Percentiles rank a stretch among this genome's conserved stretches.
These are phyloP conservation scores for Pavlovales sp. DNA, from an alignment of 208 protist genomes.

Conservation along the genomic window DNA sequence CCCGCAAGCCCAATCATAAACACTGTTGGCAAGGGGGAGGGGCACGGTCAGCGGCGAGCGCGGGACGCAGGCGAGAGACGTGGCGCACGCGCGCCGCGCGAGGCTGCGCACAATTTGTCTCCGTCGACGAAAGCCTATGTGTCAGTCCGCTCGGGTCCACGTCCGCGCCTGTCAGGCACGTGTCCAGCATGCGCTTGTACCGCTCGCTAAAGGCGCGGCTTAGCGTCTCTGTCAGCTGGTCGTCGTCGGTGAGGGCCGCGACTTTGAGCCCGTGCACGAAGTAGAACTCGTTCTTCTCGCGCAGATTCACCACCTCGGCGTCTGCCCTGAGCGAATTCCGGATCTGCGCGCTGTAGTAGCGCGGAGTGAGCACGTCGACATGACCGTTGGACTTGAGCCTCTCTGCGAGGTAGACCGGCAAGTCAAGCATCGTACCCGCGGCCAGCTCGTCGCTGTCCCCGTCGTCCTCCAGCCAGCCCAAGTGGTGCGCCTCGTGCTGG, in stretches of 20 bases:
- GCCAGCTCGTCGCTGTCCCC: not conserved
- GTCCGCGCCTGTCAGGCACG: not conserved
- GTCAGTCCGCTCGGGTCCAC: not conserved
- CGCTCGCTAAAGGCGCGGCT: not conserved
- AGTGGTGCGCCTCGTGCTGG: not conserved
- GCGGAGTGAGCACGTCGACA: not conserved
- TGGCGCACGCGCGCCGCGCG: too few relatives aligned
- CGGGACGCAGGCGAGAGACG: too few relatives aligned
- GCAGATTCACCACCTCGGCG: not conserved
- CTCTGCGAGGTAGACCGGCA: not conserved
- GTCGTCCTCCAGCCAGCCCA: not conserved
- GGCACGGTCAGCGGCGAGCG: too few relatives aligned
- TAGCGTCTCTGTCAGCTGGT: not conserved
- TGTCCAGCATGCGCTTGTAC: not conserved
- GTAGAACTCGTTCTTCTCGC: not conserved
- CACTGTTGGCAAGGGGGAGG: not conserved
- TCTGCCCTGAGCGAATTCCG: not conserved
- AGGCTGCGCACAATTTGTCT: not conserved
- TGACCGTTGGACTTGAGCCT: not conserved
- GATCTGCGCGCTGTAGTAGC: not conserved
- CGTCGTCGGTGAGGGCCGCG: not conserved
- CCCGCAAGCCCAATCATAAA: not conserved
- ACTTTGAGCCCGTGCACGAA: not conserved
- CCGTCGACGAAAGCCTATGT: not conserved
- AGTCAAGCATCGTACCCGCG: not conserved